These are phyloP conservation scores for Lecanicillium sp. DNA, from an alignment of 2,329 filamentous ascomycete species.

Conservation along the genomic window DNA sequence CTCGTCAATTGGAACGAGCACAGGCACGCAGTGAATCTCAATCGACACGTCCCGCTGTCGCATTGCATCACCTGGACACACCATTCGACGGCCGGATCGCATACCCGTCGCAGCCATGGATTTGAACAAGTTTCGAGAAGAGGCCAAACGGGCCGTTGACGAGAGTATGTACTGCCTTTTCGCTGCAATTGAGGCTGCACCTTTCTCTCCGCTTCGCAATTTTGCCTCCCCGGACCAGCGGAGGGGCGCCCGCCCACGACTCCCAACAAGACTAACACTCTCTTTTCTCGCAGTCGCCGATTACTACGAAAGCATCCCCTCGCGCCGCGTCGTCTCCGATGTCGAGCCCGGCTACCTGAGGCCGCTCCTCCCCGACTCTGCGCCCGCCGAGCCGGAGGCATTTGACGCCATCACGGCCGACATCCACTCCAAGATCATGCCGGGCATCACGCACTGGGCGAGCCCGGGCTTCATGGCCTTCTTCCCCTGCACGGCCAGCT, in stretches of 20 bases:
- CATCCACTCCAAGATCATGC: slow-evolving; percentile 79
- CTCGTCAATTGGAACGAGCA: too few relatives aligned
- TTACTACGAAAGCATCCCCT: slow-evolving; percentile 71
- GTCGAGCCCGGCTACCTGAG: slow-evolving; percentile 82
- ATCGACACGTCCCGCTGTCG: too few relatives aligned
- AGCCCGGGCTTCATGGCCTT: slow-evolving; percentile 94
- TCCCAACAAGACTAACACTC: background rate
- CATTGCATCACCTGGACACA: too few relatives aligned
- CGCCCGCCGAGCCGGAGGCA: slow-evolving; percentile 59
- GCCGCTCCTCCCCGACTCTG: slow-evolving; percentile 62
- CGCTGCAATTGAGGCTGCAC: background rate
- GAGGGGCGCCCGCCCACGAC: slow-evolving; percentile 2
- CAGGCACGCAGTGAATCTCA: too few relatives aligned
- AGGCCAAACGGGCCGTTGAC: slow-evolving; percentile 71
- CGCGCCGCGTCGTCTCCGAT: slow-evolving; percentile 64
- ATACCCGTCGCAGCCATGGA: slow-evolving; percentile 52
- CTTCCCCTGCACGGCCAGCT: slow-evolving; percentile 77
- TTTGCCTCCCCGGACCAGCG: slow-evolving; percentile 1
- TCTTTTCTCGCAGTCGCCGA: slow-evolving; percentile 56
- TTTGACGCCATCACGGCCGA: slow-evolving; percentile 79
- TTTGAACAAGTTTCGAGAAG: slow-evolving; percentile 66
- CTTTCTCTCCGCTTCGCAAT: slow-evolving; percentile 2
- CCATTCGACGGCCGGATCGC: background rate
- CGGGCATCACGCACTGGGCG: slow-evolving; percentile 91
- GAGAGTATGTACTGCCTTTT: slow-evolving; percentile 57